Conservation (phyloP, 2,329 filamentous ascomycete genomes). For the Tolypocladium pustulatum region DNA sequence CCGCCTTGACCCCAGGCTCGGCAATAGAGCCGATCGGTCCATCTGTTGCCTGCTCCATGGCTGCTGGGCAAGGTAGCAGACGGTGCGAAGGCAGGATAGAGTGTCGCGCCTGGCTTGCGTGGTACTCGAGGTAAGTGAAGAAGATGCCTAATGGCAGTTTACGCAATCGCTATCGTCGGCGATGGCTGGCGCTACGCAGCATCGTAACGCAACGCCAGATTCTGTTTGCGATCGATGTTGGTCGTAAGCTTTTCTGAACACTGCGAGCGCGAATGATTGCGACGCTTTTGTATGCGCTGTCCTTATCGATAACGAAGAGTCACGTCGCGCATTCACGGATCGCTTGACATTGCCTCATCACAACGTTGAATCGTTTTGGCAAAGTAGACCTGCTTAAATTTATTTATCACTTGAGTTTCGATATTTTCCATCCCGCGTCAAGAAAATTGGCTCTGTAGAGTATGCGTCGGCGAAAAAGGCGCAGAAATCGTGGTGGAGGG, state of each 20-base stretch:
- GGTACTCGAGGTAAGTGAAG: not conserved
- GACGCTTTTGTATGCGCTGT: not conserved
- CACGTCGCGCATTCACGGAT: not conserved
- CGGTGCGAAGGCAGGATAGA: not conserved
- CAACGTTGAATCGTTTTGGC: not conserved
- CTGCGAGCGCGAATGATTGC: not conserved
- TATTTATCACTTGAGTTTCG: not conserved
- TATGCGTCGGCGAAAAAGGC: not conserved
- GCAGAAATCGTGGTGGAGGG: not conserved
- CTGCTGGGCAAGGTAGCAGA: not conserved
- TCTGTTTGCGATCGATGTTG: not conserved
- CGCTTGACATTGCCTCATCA: not conserved
- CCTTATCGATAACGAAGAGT: not conserved
- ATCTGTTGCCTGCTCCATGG: constrained; percentile 19
- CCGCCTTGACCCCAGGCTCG: constrained; percentile 55
- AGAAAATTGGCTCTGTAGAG: not conserved
- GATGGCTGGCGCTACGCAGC: not conserved
- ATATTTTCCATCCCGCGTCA: not conserved
- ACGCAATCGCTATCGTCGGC: not conserved
- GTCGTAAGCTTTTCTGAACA: not conserved
- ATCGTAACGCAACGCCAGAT: not conserved
- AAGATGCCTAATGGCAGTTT: not conserved
- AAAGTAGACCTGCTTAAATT: not conserved
- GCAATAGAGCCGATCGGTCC: constrained; percentile 39
- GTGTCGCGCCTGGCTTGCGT: not conserved